Base-by-base conservation (phyloP, 2,329 filamentous ascomycete genomes). In the Colletotrichum scovillei region DNA sequence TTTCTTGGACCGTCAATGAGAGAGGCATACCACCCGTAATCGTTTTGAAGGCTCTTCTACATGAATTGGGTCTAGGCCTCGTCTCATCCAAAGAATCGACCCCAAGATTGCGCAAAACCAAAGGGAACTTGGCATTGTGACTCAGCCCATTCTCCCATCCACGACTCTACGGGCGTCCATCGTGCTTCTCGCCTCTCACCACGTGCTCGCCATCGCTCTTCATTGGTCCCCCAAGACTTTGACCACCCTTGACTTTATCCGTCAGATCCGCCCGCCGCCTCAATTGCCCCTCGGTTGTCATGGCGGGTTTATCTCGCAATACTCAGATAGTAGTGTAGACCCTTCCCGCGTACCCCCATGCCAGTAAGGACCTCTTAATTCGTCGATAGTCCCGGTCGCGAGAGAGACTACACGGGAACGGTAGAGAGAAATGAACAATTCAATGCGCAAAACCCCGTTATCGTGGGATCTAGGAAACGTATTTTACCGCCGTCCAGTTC, bases 131-230 rank as follows among this genome's bases (percentile, higher is more conserved):
- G 46, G 62, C 49, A 22, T 49, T 64, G 35, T 65, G 55, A 67
- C 64, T 67, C 64, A 67, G 64, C 64, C 49, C 24, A n/a, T 49
- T 8, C 42, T 49, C 42, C 42, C 8, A 4, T n/a, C 19, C 4
- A n/a, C 16, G 19, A 4, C 6, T n/a, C 35, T 12, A 5, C 53
- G 9, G 24, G 32, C 24, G 35, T 28, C 64, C 64, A 53, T 62
- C 64, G 56, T 67, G 64, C 38, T 55, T 67, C 64, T 59, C 55
- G 22, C 38, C 52, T 46, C 46, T 8, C n/a, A 65, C 63, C 63
- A 62, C 64, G 64, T 67, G 64, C 64, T 67, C 55, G 56, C 64
- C 64, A n/a, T 62, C 55, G n/a, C 55, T 38, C 38, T 32, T 24
- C 55, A 67, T 67, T 67, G 64, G 64, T n/a, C 28, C 38, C 38